Evolutionary conservation across 805 yeast genomes (phyloP).

Genomic region (Kodamaea lidongshanica): DNA sequence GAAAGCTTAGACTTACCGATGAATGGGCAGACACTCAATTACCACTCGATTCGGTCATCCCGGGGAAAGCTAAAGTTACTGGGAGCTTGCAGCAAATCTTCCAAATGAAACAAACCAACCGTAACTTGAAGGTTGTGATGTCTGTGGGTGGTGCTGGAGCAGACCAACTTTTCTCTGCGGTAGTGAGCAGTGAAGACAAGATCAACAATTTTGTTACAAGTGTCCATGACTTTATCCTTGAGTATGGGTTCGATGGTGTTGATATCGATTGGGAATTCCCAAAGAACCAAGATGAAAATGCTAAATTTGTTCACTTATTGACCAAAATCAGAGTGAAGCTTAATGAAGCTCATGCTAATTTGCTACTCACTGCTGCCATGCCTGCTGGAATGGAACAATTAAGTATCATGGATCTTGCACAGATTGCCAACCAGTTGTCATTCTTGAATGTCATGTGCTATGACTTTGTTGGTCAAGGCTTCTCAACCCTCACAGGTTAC

Average conservation of each 20-base stretch:
- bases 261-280: slow-evolving; percentile 98
- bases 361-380: slow-evolving; percentile 64
- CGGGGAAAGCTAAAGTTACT: slow-evolving; percentile 12
- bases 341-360: slow-evolving; percentile 21
- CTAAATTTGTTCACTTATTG: slow-evolving; percentile 39
- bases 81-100: slow-evolving; percentile 51
- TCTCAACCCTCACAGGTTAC: slow-evolving; percentile 57
- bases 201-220: slow-evolving; percentile 45
- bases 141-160: slow-evolving; percentile 83
- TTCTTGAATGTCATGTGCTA: slow-evolving; percentile 90
- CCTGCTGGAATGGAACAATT: slow-evolving; percentile 58
- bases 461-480: slow-evolving; percentile 68
- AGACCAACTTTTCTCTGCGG: slow-evolving; percentile 32
- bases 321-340: slow-evolving; percentile 34
- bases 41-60: slow-evolving; percentile 22
- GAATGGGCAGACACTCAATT: slow-evolving; percentile 57
- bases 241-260: slow-evolving; percentile 77
- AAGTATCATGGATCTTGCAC: slow-evolving; percentile 35
- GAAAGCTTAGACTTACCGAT: slow-evolving; percentile 53
- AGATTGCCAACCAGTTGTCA: slow-evolving; percentile 54
- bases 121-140: slow-evolving; percentile 50
- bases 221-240: slow-evolving; percentile 40
- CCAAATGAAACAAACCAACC: slow-evolving; percentile 36
- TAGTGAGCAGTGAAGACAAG: slow-evolving; percentile 17
- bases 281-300: slow-evolving; percentile 38